Base-by-base conservation (phyloP, 2,329 filamentous ascomycete genomes). In the Penicillium capsulatum region DNA sequence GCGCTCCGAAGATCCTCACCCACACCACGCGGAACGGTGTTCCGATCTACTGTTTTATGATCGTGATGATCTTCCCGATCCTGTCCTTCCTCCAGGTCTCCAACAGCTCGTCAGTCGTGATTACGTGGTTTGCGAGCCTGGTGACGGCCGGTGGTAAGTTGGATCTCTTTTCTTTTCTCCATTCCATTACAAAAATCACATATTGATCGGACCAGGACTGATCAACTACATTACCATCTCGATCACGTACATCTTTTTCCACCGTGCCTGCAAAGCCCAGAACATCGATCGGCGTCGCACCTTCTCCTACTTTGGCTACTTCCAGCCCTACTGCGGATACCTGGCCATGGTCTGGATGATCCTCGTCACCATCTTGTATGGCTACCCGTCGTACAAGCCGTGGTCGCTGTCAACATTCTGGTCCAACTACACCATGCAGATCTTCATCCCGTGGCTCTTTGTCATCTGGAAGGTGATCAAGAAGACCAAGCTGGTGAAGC, bases 151-250 rank as follows among this genome's bases (percentile, higher is more conserved):
- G 72, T 17, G 71, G 73, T 34, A 70, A 35, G 43, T n/a, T 22
- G n/a, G n/a, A n/a, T n/a, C n/a, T n/a, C n/a, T n/a, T n/a, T n/a
- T n/a, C n/a, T n/a, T n/a, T n/a, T n/a, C n/a, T n/a, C n/a, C n/a
- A n/a, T n/a, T n/a, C n/a, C n/a, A n/a, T n/a, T n/a, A n/a, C 4
- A 1, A 2, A 22, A 13, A 8, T n/a, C 1, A 8, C 30, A 80
- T 17, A 37, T 43, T 36, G 49, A 47, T 10, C 31, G 40, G 24
- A 22, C 28, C 34, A 56, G 58, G 51, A 7, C 39, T 61, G 9
- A 80, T 83, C 59, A 77, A 81, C 65, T 83, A 79, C 60, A 71
- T 83, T 44, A 69, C 76, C 57, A 80, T 80, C 66, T 67, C 66
- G 31, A 57, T 74, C 16, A 81, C 76, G n/a, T 81, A 77, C 60